Evolutionary conservation across 202 grass and related monocot species (phyloP).

Genomic region (Bolboschoenoplectus hybrid): DNA sequence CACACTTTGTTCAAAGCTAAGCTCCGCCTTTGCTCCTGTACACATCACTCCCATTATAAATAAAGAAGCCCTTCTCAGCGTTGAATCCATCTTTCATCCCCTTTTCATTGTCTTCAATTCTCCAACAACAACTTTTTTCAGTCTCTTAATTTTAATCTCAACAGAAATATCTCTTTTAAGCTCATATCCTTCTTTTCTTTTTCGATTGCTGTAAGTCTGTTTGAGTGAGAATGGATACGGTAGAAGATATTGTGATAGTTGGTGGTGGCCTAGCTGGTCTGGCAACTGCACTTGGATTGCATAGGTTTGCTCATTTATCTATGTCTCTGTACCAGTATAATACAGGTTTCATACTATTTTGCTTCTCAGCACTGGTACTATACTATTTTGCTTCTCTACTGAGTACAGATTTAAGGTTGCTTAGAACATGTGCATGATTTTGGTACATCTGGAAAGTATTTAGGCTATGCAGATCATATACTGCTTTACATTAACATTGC

Average conservation of each 20-base stretch:
- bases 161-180: not conserved
- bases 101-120: not conserved
- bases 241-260: constrained; percentile 53
- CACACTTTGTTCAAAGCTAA: no score
- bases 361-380: not conserved
- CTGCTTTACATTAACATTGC: not conserved
- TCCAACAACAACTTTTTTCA: not conserved
- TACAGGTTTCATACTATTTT: not conserved
- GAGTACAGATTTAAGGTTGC: not conserved
- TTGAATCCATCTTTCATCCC: not conserved
- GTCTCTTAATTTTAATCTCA: not conserved
- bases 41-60: no score
- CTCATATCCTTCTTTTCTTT: not conserved
- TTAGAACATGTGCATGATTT: not conserved
- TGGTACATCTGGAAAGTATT: not conserved
- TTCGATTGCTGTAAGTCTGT: not conserved
- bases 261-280: constrained; percentile 64
- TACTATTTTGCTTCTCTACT: not conserved
- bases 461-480: not conserved
- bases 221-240: constrained; percentile 5
- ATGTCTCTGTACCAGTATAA: not conserved
- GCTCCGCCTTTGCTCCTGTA: no score
- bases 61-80: not conserved
- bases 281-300: constrained; percentile 55
- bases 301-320: constrained; percentile 46